These are phyloP conservation scores for Teunomyces pallodes DNA, from an alignment of 805 yeast species.

Conservation along the genomic window DNA sequence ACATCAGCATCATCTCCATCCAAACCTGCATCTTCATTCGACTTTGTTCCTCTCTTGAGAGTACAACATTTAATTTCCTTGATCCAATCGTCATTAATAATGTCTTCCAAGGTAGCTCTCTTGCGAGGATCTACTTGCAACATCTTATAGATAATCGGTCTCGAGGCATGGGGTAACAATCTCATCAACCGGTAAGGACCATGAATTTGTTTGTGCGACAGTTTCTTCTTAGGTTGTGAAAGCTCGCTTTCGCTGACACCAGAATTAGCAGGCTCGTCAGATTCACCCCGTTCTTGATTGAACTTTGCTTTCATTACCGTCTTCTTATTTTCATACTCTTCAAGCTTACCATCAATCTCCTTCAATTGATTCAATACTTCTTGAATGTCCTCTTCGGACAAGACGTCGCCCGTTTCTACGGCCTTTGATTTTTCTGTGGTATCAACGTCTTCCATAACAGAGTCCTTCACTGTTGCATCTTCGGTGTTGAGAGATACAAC, in stretches of 20 bases:
- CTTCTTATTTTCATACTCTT: slow-evolving; percentile 35
- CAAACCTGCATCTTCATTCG: slow-evolving; percentile 18
- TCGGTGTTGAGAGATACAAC: not conserved
- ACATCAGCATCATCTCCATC: slow-evolving; percentile 39
- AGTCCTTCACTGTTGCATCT: slow-evolving; percentile 9
- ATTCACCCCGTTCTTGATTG: slow-evolving; percentile 16
- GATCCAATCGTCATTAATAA: slow-evolving; percentile 72
- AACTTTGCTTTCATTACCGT: slow-evolving; percentile 33
- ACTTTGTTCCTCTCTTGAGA: slow-evolving; percentile 20
- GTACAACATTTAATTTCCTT: slow-evolving; percentile 62
- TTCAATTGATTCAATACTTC: slow-evolving; percentile 32
- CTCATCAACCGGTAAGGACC: slow-evolving; percentile 84
- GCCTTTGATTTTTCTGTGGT: slow-evolving; percentile 4
- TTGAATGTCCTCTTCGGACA: slow-evolving; percentile 32
- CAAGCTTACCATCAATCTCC: slow-evolving; percentile 36
- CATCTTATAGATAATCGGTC: slow-evolving; percentile 72
- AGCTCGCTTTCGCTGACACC: slow-evolving; percentile 4
- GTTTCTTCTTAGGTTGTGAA: slow-evolving; percentile 28
- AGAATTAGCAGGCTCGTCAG: not conserved
- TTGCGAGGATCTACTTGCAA: slow-evolving; percentile 56
- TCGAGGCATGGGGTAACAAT: slow-evolving; percentile 75
- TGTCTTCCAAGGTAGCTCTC: slow-evolving; percentile 67
- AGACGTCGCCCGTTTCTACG: slow-evolving; percentile 17
- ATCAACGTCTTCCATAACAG: slow-evolving; percentile 7
- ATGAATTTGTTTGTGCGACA: slow-evolving; percentile 58